Percentiles rank a stretch among this genome's conserved stretches.
phyloP scores from a whole-genome alignment of 2,329 filamentous ascomycete genomes.

The Cryphonectria radicalis region DNA sequence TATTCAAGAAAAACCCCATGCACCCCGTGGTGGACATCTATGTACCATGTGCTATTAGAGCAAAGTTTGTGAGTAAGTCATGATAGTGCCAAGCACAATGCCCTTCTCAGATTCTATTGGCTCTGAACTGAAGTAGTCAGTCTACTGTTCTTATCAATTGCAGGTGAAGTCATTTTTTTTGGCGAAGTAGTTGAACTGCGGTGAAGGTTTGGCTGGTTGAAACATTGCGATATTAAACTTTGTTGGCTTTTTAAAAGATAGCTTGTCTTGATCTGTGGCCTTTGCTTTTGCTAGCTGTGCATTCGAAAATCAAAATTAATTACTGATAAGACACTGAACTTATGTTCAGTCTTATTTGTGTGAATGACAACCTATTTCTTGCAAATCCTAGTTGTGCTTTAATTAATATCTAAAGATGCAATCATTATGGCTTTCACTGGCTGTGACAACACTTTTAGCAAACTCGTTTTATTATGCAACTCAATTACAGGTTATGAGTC shows the following conservation, averaged over 20 bases:
- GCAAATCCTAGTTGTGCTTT: no score
- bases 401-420: no score
- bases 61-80: no score
- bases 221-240: background rate
- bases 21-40: no score
- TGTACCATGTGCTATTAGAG: no score
- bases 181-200: background rate
- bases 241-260: background rate
- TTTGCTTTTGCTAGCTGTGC: background rate
- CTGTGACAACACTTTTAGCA: no score
- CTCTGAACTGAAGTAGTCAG: no score
- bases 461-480: no score
- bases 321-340: background rate
- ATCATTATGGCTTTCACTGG: no score
- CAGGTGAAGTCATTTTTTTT: background rate
- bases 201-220: background rate
- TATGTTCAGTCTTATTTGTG: background rate
- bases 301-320: background rate
- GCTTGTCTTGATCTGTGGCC: background rate
- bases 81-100: no score
- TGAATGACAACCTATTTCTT: background rate
- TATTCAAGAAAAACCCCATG: no score
- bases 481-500: no score
- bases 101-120: background rate
- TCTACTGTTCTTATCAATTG: background rate